A percentile compares a stretch with the other conserved stretches of the same genome.
These are phyloP conservation scores for Houttuynia cordata DNA, from an alignment of 164 flowering plant species.

Conservation along the genomic window DNA sequence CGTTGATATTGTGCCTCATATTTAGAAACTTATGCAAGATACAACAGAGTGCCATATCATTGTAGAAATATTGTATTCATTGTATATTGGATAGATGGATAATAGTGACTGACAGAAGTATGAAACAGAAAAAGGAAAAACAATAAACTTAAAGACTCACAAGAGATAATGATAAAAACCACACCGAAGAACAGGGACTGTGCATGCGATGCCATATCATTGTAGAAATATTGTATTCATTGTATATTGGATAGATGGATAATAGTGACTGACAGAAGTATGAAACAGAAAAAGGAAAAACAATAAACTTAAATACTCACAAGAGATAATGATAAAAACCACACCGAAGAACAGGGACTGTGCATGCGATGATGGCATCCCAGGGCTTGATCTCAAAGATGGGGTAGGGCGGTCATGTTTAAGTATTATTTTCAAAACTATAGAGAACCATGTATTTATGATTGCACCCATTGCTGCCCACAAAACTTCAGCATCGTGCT, in stretches of 20 bases:
- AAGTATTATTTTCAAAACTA: conserved; percentile 41
- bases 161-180: conserved; percentile 27
- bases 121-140: too few relatives aligned
- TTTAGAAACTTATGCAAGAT: too few relatives aligned
- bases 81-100: too few relatives aligned
- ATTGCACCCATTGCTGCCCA: conserved; percentile 68
- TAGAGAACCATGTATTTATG: conserved; percentile 47
- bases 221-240: too few relatives aligned
- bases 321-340: conserved; percentile 27
- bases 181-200: conserved; percentile 51
- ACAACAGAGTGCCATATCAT: too few relatives aligned
- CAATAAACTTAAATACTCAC: conserved; percentile 21
- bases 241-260: too few relatives aligned
- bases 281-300: too few relatives aligned
- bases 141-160: conserved; percentile 21
- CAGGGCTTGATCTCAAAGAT: conserved; percentile 49
- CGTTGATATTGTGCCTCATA: too few relatives aligned
- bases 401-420: conserved; percentile 71
- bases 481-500: conserved; percentile 67
- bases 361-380: conserved; percentile 91
- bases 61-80: too few relatives aligned
- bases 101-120: too few relatives aligned
- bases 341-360: conserved; percentile 51
- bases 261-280: too few relatives aligned
- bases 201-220: conserved; percentile 85